These are phyloP conservation scores for Pythium rishiriense DNA, from an alignment of 352 stramenopile species.

Conservation along the genomic window DNA sequence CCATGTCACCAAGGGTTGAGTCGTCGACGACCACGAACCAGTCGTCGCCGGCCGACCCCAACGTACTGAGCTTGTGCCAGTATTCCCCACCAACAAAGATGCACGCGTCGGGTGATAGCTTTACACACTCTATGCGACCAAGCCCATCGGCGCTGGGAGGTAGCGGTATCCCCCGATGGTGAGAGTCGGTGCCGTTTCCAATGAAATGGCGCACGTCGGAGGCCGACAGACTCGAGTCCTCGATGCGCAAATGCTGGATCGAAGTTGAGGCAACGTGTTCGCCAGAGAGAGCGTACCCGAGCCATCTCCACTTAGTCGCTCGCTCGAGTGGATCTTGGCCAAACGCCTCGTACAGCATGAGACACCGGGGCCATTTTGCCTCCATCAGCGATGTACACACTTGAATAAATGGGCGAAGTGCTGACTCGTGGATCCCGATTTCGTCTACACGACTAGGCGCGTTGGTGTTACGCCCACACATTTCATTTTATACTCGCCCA, in stretches of 20 bases:
- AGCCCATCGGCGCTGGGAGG: neutral
- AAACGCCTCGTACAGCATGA: slow-evolving; percentile 1
- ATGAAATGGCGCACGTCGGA: neutral
- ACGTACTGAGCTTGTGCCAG: neutral
- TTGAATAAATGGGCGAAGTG: neutral
- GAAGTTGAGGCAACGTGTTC: neutral
- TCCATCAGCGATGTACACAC: neutral
- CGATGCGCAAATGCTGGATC: neutral
- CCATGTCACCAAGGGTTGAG: neutral
- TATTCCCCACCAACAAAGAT: neutral
- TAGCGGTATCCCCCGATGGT: neutral
- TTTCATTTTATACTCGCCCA: neutral
- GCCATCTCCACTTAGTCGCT: neutral
- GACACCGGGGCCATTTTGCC: neutral
- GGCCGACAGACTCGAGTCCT: neutral
- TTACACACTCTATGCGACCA: neutral
- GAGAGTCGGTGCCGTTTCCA: neutral
- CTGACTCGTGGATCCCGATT: neutral
- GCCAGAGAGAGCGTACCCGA: neutral
- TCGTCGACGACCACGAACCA: neutral
- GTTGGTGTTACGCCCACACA: neutral
- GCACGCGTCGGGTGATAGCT: neutral
- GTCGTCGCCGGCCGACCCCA: neutral
- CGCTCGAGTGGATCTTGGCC: neutral
- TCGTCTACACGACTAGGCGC: neutral